Evolutionary conservation across 495 filamentous ascomycete species (phyloP).

Genomic region (Penicillium subrubescens): DNA sequence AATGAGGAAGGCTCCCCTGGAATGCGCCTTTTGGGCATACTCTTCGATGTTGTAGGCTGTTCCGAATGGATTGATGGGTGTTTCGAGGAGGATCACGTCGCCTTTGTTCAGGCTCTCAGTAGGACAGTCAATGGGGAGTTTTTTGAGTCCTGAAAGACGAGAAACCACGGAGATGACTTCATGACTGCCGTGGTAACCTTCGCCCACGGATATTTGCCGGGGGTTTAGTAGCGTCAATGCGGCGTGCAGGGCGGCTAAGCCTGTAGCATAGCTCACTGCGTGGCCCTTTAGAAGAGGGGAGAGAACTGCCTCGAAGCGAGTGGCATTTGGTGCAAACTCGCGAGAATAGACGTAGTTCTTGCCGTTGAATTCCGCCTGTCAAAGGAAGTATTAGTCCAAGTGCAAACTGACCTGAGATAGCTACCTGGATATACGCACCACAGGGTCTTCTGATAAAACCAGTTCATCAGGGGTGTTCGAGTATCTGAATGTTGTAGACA

Average conservation of each 20-base stretch:
- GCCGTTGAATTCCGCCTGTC: slow-evolving; percentile 32
- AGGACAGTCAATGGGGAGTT: slow-evolving; percentile 60
- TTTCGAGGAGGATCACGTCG: slow-evolving; percentile 85
- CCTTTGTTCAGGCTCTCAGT: slow-evolving; percentile 58
- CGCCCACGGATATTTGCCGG: slow-evolving; percentile 68
- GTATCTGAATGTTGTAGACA: slow-evolving; percentile 84
- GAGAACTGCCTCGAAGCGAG: slow-evolving; percentile 77
- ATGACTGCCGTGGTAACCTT: slow-evolving; percentile 87
- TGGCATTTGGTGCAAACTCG: slow-evolving; percentile 67
- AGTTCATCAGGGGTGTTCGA: slow-evolving; percentile 63
- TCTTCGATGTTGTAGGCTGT: slow-evolving; percentile 65
- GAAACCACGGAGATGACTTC: slow-evolving; percentile 67
- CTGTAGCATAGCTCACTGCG: slow-evolving; percentile 71
- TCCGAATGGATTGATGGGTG: slow-evolving; percentile 82
- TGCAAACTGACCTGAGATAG: not conserved
- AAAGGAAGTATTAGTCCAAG: not conserved
- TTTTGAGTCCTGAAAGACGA: slow-evolving; percentile 65
- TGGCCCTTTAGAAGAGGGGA: slow-evolving; percentile 66
- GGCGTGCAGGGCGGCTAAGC: slow-evolving; percentile 81
- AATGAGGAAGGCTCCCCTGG: slow-evolving; percentile 66
- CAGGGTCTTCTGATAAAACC: slow-evolving; percentile 36
- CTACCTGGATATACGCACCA: slow-evolving; percentile 14
- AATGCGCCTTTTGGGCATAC: slow-evolving; percentile 68
- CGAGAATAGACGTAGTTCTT: slow-evolving; percentile 70
- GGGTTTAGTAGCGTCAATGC: slow-evolving; percentile 73